phyloP scores from a whole-genome alignment of 257 asterid genomes.

The Orobanche coerulescens region DNA sequence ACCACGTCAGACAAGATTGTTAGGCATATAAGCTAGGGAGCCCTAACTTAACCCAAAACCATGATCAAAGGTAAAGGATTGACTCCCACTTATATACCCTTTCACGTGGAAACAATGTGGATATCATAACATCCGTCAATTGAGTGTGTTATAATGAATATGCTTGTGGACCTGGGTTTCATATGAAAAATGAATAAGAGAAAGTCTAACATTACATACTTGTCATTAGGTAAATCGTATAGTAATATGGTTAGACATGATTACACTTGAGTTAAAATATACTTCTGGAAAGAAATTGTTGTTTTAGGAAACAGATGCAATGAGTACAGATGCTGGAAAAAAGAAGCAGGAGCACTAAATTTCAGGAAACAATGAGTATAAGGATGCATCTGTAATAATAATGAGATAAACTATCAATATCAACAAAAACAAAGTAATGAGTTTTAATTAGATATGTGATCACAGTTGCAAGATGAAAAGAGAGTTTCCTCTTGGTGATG shows the following conservation, averaged over 20 bases:
- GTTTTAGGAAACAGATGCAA: not conserved
- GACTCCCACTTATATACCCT: no score
- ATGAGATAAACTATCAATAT: not conserved
- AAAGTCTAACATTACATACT: slow-evolving; percentile 6
- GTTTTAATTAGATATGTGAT: not conserved
- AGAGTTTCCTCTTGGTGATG: not conserved
- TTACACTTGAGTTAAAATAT: not conserved
- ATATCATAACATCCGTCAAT: not conserved
- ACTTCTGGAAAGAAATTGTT: not conserved
- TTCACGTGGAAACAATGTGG: no score
- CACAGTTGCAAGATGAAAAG: not conserved
- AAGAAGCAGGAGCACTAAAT: not conserved
- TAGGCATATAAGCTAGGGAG: no score
- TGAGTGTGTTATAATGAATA: not conserved
- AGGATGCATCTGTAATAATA: not conserved
- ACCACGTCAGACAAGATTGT: no score
- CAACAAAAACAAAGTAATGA: not conserved
- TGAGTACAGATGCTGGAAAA: not conserved
- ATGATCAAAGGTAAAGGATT: no score
- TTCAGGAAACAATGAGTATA: not conserved
- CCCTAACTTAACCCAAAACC: no score
- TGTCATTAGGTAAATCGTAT: not conserved
- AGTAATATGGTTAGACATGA: not conserved
- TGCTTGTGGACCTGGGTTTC: not conserved
- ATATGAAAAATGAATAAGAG: not conserved